Evolutionary conservation across 2,329 filamentous ascomycete species (phyloP), one percentile per base, ranked within the genome.

Genomic region (Aspergillus tanneri): DNA sequence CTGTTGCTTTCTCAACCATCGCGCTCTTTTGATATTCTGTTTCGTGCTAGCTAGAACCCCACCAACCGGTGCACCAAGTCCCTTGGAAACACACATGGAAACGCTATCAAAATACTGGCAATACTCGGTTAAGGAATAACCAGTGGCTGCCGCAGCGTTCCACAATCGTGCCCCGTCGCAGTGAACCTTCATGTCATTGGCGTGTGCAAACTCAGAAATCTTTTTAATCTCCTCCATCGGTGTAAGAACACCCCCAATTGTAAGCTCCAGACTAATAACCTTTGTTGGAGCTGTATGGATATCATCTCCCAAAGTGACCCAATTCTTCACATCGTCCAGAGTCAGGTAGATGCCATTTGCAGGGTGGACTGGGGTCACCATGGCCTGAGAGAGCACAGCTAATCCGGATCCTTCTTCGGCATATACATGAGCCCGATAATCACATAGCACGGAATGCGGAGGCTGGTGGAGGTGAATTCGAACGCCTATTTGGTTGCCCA

Each of bases 401-500:
- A 68, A 23, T 0, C 59, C 68, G 7, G 61, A 60, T 2, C 55
- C 58, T 47, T 71, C 68, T 51, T 57, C 61, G 12, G 52, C 47
- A n/a, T 68, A 57, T 21, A 70, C 61, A 38, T 71, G 66, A 2
- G 63, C 63, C 4, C 68, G 62, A 34, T 67, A 56, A 44, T 71
- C 67, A 18, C 57, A 52, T 3, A 71, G 52, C 10, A 71, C 59
- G 1, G 64, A 56, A 47, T 70, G 63, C 6, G 68, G 68, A 1
- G 68, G 66, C 27, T 65, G 62, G 11, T 49, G 48, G 4, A 72
- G 56, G 47, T 66, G 63, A 3, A 60, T 58, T 0, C 68, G 63
- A 11, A 71, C 36, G 24, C 61, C 61, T 36, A 72, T 62, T 53
- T 71, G 67, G 47, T 72, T 72, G n/a, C 67, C 66, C 67, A 69